Conservation (phyloP, 176 grass and related monocot genomes). For the Lolium rigidum region DNA sequence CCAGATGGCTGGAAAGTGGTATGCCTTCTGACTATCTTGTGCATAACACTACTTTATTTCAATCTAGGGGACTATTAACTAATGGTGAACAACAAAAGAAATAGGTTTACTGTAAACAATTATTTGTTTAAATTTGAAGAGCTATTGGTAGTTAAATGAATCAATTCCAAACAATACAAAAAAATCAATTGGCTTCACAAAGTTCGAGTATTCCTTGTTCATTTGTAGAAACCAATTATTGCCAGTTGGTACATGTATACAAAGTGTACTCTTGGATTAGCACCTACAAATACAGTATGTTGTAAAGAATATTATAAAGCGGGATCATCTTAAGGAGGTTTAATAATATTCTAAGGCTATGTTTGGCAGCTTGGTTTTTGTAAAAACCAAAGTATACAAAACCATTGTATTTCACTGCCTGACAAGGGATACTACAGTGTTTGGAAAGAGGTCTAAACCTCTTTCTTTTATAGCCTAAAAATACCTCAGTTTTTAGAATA, state of each 20-base stretch:
- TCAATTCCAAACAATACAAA: not conserved
- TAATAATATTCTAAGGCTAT: not conserved
- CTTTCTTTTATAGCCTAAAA: too few relatives aligned
- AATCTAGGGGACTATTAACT: not conserved
- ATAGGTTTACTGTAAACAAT: not conserved
- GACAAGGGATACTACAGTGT: too few relatives aligned
- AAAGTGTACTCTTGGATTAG: conserved; percentile 15
- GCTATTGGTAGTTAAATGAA: not conserved
- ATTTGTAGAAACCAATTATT: too few relatives aligned
- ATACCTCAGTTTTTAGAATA: too few relatives aligned
- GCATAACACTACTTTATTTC: not conserved
- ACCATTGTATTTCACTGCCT: too few relatives aligned
- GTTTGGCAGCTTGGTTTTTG: too few relatives aligned
- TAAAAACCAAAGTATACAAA: too few relatives aligned
- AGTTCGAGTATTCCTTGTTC: too few relatives aligned
- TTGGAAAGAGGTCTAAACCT: too few relatives aligned
- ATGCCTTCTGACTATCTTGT: conserved; percentile 39
- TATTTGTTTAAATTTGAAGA: not conserved
- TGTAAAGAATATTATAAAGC: not conserved
- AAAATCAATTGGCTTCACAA: not conserved
- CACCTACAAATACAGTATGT: not conserved
- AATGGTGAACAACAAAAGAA: conserved; percentile 13
- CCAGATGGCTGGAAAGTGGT: conserved; percentile 99
- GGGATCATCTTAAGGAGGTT: not conserved
- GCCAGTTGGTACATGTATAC: too few relatives aligned